Evolutionary conservation across 345 rosid genomes (phyloP).

Genomic region (Populus alba): DNA sequence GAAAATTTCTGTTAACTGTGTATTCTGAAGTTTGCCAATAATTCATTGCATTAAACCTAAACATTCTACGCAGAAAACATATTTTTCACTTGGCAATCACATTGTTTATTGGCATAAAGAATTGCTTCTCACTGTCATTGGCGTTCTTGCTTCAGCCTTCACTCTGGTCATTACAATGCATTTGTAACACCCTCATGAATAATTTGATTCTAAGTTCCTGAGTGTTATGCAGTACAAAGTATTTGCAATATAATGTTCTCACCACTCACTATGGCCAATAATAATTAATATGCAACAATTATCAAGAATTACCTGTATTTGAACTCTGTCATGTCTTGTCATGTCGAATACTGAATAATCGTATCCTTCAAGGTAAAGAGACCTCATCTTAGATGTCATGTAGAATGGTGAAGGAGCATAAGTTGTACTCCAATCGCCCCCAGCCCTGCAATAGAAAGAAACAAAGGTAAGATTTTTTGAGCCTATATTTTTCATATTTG

Average conservation of each 20-base stretch:
- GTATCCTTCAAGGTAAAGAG: constrained; percentile 70
- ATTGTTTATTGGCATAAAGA: background rate
- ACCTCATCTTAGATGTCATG: constrained; percentile 68
- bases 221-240: background rate
- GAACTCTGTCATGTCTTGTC: constrained; percentile 55
- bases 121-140: background rate
- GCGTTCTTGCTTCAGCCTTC: background rate
- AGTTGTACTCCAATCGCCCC: constrained; percentile 73
- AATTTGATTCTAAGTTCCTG: background rate
- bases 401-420: constrained; percentile 83
- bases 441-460: constrained; percentile 46
- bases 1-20: background rate
- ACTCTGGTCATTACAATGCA: background rate
- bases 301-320: constrained; percentile 51
- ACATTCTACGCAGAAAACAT: background rate
- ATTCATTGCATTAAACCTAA: background rate
- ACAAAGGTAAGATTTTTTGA: no score
- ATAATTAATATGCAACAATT: background rate
- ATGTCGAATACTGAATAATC: constrained; percentile 65
- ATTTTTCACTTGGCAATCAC: background rate
- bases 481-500: background rate
- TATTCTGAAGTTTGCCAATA: background rate
- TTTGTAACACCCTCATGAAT: no score
- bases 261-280: no score
- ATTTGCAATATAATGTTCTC: background rate